A percentile compares a stretch with the other conserved stretches of the same genome.
Evolutionary conservation across 176 grass and related monocot genomes (phyloP).

Genomic region (Zea luxurians): DNA sequence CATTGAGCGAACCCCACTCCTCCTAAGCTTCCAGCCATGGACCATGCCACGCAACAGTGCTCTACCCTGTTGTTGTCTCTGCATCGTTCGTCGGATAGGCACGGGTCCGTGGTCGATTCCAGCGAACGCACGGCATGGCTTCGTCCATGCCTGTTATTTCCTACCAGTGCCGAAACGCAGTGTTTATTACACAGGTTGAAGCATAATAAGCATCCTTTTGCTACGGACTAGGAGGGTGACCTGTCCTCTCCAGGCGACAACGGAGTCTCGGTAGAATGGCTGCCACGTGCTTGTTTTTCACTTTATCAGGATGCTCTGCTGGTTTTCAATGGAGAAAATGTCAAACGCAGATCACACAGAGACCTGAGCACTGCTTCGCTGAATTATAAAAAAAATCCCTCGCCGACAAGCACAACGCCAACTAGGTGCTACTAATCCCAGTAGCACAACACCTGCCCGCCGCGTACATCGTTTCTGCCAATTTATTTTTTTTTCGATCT

Average conservation of each 20-base stretch:
- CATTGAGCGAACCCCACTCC: background rate
- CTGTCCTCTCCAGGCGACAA: background rate
- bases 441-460: constrained; percentile 25
- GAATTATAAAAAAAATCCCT: constrained; percentile 9
- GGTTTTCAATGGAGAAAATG: constrained; percentile 14
- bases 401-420: constrained; percentile 30
- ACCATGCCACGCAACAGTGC: constrained; percentile 3
- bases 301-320: background rate
- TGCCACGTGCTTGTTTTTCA: background rate
- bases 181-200: too few relatives aligned
- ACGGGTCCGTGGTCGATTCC: background rate
- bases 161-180: too few relatives aligned
- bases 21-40: background rate
- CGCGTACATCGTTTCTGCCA: constrained; percentile 30
- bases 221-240: background rate
- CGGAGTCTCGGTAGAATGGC: background rate
- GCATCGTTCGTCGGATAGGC: background rate
- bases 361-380: background rate
- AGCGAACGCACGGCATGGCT: background rate
- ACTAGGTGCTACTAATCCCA: background rate
- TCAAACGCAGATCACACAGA: constrained; percentile 13
- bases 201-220: too few relatives aligned
- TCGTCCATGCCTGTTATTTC: too few relatives aligned
- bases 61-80: background rate
- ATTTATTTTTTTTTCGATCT: background rate